phyloP scores from a whole-genome alignment of 2,329 filamentous ascomycete genomes.

The Pseudogymnoascus sp. region DNA sequence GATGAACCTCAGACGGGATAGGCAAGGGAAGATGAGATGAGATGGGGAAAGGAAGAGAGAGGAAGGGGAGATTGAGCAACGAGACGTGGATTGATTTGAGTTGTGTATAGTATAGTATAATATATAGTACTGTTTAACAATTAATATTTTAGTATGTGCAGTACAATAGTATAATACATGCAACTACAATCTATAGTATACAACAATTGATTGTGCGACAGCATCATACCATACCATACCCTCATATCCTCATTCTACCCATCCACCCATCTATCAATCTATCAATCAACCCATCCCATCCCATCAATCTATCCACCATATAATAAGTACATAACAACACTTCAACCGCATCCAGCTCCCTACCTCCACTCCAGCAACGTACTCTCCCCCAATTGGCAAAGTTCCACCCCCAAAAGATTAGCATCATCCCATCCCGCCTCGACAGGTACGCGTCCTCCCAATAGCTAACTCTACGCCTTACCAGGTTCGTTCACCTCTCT shows the following conservation, averaged over 20 bases:
- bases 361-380: not conserved
- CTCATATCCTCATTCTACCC: not conserved
- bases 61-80: constrained; percentile 19
- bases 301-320: not conserved
- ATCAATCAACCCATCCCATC: not conserved
- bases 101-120: not conserved
- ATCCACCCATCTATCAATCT: not conserved
- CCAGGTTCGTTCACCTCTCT: not conserved
- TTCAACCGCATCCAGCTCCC: not conserved
- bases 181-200: not conserved
- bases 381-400: not conserved
- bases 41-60: not conserved
- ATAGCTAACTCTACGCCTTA: not conserved
- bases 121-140: not conserved
- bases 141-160: not conserved
- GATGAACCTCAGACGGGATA: not conserved
- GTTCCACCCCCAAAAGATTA: not conserved
- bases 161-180: not conserved
- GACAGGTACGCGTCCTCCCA: not conserved
- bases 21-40: not conserved
- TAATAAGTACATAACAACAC: not conserved
- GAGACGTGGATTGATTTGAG: not conserved
- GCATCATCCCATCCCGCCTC: not conserved
- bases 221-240: not conserved
- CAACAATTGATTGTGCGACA: not conserved